Base-by-base conservation (phyloP, 306 rosid genomes). In the Cucurbita ficifolia region DNA sequence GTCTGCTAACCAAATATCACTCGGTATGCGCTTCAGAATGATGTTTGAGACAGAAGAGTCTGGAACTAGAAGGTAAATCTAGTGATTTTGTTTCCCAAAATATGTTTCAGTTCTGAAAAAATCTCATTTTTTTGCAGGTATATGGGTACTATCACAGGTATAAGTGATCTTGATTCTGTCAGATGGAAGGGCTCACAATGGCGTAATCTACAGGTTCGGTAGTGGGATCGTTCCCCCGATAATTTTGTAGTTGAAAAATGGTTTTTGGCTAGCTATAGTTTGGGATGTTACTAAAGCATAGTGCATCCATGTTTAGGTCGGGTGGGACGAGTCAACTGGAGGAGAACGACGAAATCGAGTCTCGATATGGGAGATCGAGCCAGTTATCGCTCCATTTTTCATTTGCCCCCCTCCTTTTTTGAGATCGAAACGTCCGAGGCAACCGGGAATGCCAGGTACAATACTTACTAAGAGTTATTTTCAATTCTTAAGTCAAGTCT, bases 21-120 rank as follows among this genome's bases (percentile, higher is more conserved):
- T 88, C 50, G 99, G 99, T 72, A 94, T 94, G 99, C 95, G 99
- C 8, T 94, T 94, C 43, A 86, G 97, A 43, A 94, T 94, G 99
- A 91, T 94, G 92, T 91, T 94, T 55, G 99, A 94, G 79, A 89
- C 99, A 46, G 99, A 94, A 76, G 99, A 94, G 75, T 94, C 99
- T 0, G 97, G 97, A 83, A 91, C 97, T 65, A 86, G 98, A 87
- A 94, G 98, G 98, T 94, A 75, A 79, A 74, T 76, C 63, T 64
- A 60, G 71, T 72, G 59, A 49, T 46, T 12, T 24, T 50, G 46
- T 33, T 70, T 50, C 45, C 53, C 45, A 39, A 2, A 72, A 7
- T 1, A 72, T 72, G 63, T n/a, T 54, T 10, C 19, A 54, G 18
- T n/a, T 33, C 18, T 38, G 8, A 3, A 4, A 68, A 45, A 51